Percentiles rank a stretch among this genome's conserved stretches.
Conservation (phyloP, 208 protist species). For the Plasmodiophora brassicae region DNA sequence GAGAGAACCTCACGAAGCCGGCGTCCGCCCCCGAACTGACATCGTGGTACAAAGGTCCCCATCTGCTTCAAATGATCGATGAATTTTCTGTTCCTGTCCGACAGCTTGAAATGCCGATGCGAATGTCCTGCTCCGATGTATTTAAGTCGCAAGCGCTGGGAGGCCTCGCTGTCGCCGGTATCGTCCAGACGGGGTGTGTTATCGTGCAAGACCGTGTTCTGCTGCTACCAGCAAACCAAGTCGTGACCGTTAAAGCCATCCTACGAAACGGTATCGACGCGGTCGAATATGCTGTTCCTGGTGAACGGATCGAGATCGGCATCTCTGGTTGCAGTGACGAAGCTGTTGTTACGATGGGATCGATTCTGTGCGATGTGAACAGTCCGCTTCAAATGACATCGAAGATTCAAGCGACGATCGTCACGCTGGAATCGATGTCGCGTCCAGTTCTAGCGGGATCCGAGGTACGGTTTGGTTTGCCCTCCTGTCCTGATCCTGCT, state of each 20-base stretch:
- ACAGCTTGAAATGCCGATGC: not conserved
- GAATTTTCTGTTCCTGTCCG: not conserved
- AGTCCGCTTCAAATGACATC: not conserved
- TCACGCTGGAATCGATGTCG: not conserved
- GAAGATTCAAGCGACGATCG: not conserved
- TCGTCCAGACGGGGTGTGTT: not conserved
- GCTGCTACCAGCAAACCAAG: slow-evolving; percentile 24
- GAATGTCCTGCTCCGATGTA: not conserved
- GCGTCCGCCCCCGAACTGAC: not conserved
- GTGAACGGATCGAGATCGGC: not conserved
- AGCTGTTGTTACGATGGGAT: not conserved
- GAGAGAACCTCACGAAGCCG: slow-evolving; percentile 27
- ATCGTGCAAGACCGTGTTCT: not conserved
- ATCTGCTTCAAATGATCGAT: not conserved
- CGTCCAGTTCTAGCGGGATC: not conserved
- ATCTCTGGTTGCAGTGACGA: not conserved
- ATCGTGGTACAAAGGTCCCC: not conserved
- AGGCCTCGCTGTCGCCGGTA: not conserved
- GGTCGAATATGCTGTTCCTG: not conserved
- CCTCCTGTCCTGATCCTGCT: not conserved
- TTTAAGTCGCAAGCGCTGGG: slow-evolving; percentile 14
- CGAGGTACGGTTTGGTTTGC: not conserved
- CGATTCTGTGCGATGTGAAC: not conserved
- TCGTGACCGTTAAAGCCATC: not conserved
- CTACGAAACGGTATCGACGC: not conserved